Conservation (phyloP, 2,329 filamentous ascomycete genomes). For the Aspergillus spinulosporus region DNA sequence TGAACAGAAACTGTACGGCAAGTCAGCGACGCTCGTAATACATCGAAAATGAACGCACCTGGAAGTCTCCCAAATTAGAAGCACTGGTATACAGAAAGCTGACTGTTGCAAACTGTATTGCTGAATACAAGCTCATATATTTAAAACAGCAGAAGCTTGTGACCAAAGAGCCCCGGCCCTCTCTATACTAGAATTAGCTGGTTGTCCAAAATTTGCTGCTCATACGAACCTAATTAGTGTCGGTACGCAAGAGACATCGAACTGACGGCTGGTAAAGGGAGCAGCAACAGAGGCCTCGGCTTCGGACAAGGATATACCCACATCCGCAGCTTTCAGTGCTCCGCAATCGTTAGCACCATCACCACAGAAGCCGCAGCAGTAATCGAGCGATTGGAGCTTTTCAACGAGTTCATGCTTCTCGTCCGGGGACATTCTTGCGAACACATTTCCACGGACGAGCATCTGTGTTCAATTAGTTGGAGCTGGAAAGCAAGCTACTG, state of each 20-base stretch:
- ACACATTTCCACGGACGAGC: constrained; percentile 88
- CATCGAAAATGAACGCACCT: constrained; percentile 49
- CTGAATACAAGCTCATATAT: constrained; percentile 98
- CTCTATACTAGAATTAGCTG: constrained; percentile 52
- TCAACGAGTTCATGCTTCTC: constrained; percentile 98
- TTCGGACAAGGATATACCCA: constrained; percentile 94
- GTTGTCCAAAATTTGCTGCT: not conserved
- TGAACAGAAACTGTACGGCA: constrained; percentile 73
- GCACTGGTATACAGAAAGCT: constrained; percentile 93
- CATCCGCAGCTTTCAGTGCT: constrained; percentile 93
- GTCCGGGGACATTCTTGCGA: constrained; percentile 97
- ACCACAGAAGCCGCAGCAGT: constrained; percentile 93
- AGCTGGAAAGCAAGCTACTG: not conserved
- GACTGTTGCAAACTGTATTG: constrained; percentile 98
- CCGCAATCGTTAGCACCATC: constrained; percentile 98
- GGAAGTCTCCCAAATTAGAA: constrained; percentile 94
- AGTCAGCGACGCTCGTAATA: constrained; percentile 2
- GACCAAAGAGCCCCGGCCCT: constrained; percentile 91
- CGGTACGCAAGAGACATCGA: constrained; percentile 94
- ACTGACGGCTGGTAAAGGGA: constrained; percentile 91
- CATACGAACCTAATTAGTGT: constrained; percentile 72
- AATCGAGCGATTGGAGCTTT: constrained; percentile 93
- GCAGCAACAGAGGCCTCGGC: constrained; percentile 98
- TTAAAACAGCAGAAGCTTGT: constrained; percentile 99
- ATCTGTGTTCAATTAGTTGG: constrained; percentile 55